Evolutionary conservation across 495 filamentous ascomycete species (phyloP).

Genomic region (Aspergillus heteromorphus): DNA sequence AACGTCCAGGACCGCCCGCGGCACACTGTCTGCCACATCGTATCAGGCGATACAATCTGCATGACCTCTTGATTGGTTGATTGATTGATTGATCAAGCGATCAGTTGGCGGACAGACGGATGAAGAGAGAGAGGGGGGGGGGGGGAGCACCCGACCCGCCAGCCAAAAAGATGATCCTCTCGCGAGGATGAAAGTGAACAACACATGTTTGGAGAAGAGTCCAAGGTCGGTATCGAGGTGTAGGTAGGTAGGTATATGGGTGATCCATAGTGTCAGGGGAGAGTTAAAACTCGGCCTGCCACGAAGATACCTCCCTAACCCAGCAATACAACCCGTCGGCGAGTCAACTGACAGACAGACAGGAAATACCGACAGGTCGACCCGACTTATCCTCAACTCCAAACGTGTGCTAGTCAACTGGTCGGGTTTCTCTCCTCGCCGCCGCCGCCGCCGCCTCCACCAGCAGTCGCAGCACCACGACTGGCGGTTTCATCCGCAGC

Average conservation of each 20-base stretch:
- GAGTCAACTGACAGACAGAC: background rate
- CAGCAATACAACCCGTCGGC: background rate
- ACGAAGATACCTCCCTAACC: background rate
- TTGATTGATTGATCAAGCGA: background rate
- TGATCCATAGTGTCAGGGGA: too few species aligned
- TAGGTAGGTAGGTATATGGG: too few species aligned
- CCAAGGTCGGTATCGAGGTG: background rate
- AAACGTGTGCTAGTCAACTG: conserved; percentile 5
- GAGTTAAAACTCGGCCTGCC: too few species aligned
- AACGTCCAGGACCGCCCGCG: conserved; percentile 21
- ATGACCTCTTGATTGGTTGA: background rate
- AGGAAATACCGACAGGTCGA: background rate
- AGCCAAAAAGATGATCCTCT: too few species aligned
- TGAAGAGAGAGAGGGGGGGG: too few species aligned
- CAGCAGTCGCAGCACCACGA: conserved; percentile 8
- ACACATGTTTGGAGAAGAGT: background rate
- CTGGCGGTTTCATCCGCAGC: conserved; percentile 10
- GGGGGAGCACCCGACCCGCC: too few species aligned
- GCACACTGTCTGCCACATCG: conserved; percentile 11
- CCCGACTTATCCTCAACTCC: conserved; percentile 3
- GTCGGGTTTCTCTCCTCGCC: background rate
- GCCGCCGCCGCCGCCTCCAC: background rate
- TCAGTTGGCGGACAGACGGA: background rate
- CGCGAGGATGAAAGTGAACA: background rate
- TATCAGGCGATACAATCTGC: background rate